Evolutionary conservation across 345 rosid species (phyloP).

Genomic region (Odontarrhena argentea): DNA sequence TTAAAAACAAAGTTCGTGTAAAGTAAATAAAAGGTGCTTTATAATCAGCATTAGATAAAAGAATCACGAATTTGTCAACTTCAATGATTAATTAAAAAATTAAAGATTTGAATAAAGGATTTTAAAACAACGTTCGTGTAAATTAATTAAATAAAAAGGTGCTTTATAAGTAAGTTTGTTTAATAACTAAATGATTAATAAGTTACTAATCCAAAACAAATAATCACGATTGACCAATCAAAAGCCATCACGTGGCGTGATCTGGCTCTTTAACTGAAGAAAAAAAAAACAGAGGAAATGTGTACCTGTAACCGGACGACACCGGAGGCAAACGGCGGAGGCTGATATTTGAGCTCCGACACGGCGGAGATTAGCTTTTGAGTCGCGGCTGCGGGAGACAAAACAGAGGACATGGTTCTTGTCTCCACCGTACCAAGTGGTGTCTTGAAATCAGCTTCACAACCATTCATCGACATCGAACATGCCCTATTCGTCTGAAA

Average conservation of each 20-base stretch:
- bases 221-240: conserved; percentile 21
- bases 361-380: conserved; percentile 60
- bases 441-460: conserved; percentile 50
- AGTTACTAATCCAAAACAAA: too few species aligned
- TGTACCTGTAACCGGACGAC: conserved; percentile 77
- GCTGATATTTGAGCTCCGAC: conserved; percentile 51
- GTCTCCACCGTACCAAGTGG: conserved; percentile 62
- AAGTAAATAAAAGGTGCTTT: not conserved
- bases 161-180: not conserved
- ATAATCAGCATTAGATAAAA: too few species aligned
- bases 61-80: too few species aligned
- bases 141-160: not conserved
- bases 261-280: conserved; percentile 21
- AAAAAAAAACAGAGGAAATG: conserved; percentile 1
- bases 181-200: not conserved
- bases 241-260: conserved; percentile 52
- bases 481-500: conserved; percentile 35
- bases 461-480: conserved; percentile 77
- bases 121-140: not conserved
- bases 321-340: conserved; percentile 65
- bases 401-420: conserved; percentile 52
- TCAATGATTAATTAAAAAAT: too few species aligned
- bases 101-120: too few species aligned
- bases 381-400: conserved; percentile 57
- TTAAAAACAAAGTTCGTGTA: not conserved